Percentiles rank a stretch among this genome's conserved stretches.
Conservation (phyloP, 2,329 filamentous ascomycete genomes). For the Dactylellina leptospora region DNA sequence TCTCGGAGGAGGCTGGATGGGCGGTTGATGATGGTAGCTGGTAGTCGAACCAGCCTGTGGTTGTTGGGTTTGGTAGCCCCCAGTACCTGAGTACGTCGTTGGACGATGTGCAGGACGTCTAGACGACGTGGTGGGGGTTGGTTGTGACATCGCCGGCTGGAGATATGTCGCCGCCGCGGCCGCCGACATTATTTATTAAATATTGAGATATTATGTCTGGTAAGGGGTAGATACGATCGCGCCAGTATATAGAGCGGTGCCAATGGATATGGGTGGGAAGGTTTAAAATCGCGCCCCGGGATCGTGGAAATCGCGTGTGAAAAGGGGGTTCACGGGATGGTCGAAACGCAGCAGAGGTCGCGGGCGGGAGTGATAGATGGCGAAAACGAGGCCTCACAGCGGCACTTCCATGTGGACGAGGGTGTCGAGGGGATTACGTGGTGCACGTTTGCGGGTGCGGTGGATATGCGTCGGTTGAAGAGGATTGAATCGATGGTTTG, state of each 20-base stretch:
- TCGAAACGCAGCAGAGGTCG: constrained; percentile 33
- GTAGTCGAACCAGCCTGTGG: constrained; percentile 46
- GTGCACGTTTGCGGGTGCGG: neutral
- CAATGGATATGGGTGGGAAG: constrained; percentile 7
- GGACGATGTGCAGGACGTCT: constrained; percentile 48
- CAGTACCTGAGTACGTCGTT: constrained; percentile 47
- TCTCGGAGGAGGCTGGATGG: constrained; percentile 49
- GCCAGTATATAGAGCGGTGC: neutral
- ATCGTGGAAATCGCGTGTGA: constrained; percentile 35
- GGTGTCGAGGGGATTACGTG: constrained; percentile 16
- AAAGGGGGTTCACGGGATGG: constrained; percentile 34
- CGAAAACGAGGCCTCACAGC: constrained; percentile 26
- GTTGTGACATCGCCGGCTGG: constrained; percentile 51
- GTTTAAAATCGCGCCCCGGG: constrained; percentile 20
- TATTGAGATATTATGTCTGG: neutral
- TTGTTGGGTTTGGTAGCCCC: constrained; percentile 36
- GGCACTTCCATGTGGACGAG: constrained; percentile 41
- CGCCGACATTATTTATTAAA: constrained; percentile 46
- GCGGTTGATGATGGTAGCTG: constrained; percentile 51
- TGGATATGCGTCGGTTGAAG: constrained; percentile 17
- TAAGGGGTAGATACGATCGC: neutral
- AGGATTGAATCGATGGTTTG: constrained; percentile 2
- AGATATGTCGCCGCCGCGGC: constrained; percentile 51
- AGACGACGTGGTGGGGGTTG: constrained; percentile 41
- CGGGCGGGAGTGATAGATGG: neutral